Base-by-base conservation (phyloP, 257 asterid species). In the Petunia secreta region DNA sequence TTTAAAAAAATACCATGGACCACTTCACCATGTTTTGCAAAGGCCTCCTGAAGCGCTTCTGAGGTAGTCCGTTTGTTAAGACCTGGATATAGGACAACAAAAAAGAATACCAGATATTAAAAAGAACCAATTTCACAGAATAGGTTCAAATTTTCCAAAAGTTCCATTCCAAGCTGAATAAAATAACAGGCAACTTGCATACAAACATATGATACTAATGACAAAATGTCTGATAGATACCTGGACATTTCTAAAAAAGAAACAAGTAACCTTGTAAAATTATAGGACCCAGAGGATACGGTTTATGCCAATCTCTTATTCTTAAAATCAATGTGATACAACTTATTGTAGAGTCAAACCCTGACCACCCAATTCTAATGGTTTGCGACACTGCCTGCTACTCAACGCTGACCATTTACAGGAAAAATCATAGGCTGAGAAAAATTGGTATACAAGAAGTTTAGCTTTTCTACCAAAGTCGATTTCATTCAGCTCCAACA, bases 1-100 rank as follows among this genome's bases (percentile, higher is more conserved):
- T 37, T 6, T 60, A 48, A 34, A 52, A 44, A 73, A 85, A 38
- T 82, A 93, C 97, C 98, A 75, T 87, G 86, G 52, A 85, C 86
- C 55, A 93, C 90, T 86, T 88, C 87, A 65, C 98, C 98, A 79
- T 89, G 91, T 87, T 91, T 87, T 60, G 91, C 91, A 83, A 93
- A 93, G 80, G 92, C 94, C 16, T 66, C 81, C 13, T 85, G 88
- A 66, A 93, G 98, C 39, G 92, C 98, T 58, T 93, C 97, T 37
- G 88, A 80, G 75, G 97, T 92, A 8, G 98, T 93, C 16, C 97
- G 94, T 83, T 92, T 93, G 90, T 92, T 93, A 68, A 93, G 97
- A 59, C 98, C 98, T 92, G 88, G 58, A 83, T 80, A 85, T 65
- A 81, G 71, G 64, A 74, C 48, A 77, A 46, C 34, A 55, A 65